A percentile compares a stretch with the other conserved stretches of the same genome.
Evolutionary conservation across 768 basidiomycete species (phyloP).

Genomic region (Suillus decipiens): DNA sequence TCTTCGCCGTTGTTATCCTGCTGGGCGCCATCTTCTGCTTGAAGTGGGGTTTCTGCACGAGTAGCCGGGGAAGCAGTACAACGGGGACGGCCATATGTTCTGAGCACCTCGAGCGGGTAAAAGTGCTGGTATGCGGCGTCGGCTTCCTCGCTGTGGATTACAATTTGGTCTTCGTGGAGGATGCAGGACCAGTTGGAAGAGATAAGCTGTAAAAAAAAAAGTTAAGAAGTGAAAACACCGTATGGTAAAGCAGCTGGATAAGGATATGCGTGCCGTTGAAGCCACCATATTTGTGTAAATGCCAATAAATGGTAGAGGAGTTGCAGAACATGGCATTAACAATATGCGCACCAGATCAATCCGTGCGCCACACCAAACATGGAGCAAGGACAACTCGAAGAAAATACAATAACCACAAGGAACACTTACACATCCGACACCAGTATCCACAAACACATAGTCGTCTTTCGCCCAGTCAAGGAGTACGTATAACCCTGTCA

Average conservation of each 20-base stretch:
- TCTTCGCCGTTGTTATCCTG: constrained; percentile 8
- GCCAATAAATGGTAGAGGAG: background rate
- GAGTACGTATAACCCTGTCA: constrained; percentile 62
- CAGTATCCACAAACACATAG: constrained; percentile 74
- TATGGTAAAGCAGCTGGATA: background rate
- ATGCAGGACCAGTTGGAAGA: constrained; percentile 82
- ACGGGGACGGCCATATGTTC: constrained; percentile 29
- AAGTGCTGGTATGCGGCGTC: constrained; percentile 68
- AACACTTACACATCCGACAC: constrained; percentile 66
- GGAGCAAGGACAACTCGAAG: background rate
- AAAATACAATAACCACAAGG: constrained; percentile 5
- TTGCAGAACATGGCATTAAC: background rate
- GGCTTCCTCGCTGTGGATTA: constrained; percentile 73
- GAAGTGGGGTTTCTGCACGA: constrained; percentile 12
- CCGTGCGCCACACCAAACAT: background rate
- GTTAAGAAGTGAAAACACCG: constrained; percentile 9
- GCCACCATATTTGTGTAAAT: background rate
- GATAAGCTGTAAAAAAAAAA: constrained; percentile 42
- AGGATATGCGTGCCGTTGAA: background rate
- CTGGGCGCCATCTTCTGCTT: constrained; percentile 1
- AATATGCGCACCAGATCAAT: background rate
- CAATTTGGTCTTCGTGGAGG: constrained; percentile 62
- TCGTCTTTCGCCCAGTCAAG: constrained; percentile 66
- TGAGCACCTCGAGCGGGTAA: constrained; percentile 51
- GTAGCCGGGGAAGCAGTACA: constrained; percentile 18